Base-by-base conservation (phyloP, 345 rosid species). In the Crucihimalaya himalaica region DNA sequence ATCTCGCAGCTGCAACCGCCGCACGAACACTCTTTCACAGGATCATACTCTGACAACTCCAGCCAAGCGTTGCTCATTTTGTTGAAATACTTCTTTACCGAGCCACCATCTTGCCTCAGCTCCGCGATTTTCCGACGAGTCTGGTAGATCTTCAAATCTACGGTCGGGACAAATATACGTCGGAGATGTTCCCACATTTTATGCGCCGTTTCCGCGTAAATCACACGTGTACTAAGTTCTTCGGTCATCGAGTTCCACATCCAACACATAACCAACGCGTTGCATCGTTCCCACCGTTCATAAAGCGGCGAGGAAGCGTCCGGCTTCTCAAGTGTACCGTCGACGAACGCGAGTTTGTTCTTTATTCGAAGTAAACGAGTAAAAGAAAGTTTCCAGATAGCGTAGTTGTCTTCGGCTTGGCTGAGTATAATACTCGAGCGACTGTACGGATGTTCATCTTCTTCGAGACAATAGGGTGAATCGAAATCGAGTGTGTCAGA, bases 21-120 rank as follows among this genome's bases (percentile, higher is more conserved):
- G 29, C 76, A 71, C 1, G 19, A 14, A 51, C 76, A 61, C 69
- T 14, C 5, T 8, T 21, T 7, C 29, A 12, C 12, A 1, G 62
- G 76, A 62, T 39, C 76, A 14, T 60, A 72, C 45, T 51, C 76
- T n/a, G 52, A 13, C 16, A 61, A 10, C 13, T 71, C 68, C 29
- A 32, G 0, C 68, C 61, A 71, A 61, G 43, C 75, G 1, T 3
- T 13, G 4, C 0, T 50, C 29, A 71, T 1, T 37, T 13, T 37
- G 15, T 20, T 4, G 20, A 9, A 19, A 46, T 58, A 70, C 0
- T 2, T n/a, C 0, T 0, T 0, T 3, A 70, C 4, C 1, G 66
- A 32, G 19, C 46, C 58, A 47, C 55, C 31, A 7, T 2, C 66
- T 58, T 70, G 66, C 13, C 34, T 58, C 58, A 58, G 6, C 66